These are phyloP conservation scores for Ammopiptanthus mongolicus DNA, from an alignment of 306 rosid species.

Conservation along the genomic window DNA sequence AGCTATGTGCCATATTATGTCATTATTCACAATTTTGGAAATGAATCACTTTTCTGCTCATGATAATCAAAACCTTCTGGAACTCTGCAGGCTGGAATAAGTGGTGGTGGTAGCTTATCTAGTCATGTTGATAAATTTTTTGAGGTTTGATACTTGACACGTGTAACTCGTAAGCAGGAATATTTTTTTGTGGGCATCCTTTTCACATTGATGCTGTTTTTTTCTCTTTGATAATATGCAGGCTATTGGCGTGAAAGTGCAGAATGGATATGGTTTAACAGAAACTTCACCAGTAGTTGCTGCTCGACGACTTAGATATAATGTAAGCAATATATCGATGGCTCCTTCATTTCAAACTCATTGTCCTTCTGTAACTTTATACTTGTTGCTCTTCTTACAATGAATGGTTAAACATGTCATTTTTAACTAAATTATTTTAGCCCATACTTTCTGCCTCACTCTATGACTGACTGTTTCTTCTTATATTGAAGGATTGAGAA, in stretches of 20 bases:
- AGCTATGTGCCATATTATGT: neutral
- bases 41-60: slow-evolving; percentile 18
- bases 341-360: neutral
- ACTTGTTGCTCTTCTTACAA: neutral
- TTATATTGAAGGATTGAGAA: neutral
- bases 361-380: neutral
- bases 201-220: neutral
- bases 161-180: neutral
- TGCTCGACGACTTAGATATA: slow-evolving; percentile 66
- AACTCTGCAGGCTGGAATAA: slow-evolving; percentile 77
- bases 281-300: slow-evolving; percentile 85
- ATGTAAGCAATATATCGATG: slow-evolving; percentile 49
- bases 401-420: neutral
- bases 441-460: neutral
- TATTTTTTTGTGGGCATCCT: neutral
- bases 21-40: slow-evolving; percentile 7
- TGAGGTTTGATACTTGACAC: slow-evolving; percentile 55
- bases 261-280: slow-evolving; percentile 94
- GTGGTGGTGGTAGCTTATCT: slow-evolving; percentile 93
- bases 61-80: slow-evolving; percentile 28
- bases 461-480: neutral
- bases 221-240: slow-evolving; percentile 28
- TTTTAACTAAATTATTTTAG: neutral
- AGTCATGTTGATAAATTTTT: slow-evolving; percentile 74
- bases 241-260: slow-evolving; percentile 85